Conservation (phyloP, 202 grass and related monocot genomes). For the Digitaria exilis region DNA sequence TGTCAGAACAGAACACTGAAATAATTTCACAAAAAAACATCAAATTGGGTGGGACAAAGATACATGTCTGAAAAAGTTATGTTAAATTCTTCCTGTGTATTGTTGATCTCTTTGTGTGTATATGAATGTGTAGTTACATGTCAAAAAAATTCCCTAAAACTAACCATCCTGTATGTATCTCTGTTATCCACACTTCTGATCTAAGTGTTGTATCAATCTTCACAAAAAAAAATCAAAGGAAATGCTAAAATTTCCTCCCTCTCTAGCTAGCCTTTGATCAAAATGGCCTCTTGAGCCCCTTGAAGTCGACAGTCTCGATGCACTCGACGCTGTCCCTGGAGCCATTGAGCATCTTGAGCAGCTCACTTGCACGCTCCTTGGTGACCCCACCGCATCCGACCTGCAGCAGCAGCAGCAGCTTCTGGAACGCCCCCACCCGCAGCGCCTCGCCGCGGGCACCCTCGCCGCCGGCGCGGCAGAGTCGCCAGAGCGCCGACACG, state of each 20-base stretch:
- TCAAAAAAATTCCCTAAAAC: conserved; percentile 35
- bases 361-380: conserved; percentile 80
- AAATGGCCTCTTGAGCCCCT: conserved; percentile 77
- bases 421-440: conserved; percentile 79
- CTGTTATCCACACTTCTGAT: conserved; percentile 52
- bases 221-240: no score
- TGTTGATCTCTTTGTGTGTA: neutral
- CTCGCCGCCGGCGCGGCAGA: conserved; percentile 51
- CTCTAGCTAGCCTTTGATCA: conserved; percentile 37
- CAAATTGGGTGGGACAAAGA: neutral
- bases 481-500: conserved; percentile 86
- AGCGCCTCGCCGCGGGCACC: conserved; percentile 53
- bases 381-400: conserved; percentile 76
- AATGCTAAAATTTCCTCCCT: neutral
- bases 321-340: conserved; percentile 63
- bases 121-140: conserved; percentile 44
- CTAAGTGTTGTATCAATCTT: conserved; percentile 29
- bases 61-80: neutral
- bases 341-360: conserved; percentile 81
- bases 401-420: conserved; percentile 82
- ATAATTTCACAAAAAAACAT: neutral
- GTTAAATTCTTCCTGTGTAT: neutral
- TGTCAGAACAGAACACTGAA: neutral
- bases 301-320: conserved; percentile 80
- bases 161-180: conserved; percentile 3